Base-by-base conservation (phyloP, 352 stramenopile genomes). In the Pythium brassicae region DNA sequence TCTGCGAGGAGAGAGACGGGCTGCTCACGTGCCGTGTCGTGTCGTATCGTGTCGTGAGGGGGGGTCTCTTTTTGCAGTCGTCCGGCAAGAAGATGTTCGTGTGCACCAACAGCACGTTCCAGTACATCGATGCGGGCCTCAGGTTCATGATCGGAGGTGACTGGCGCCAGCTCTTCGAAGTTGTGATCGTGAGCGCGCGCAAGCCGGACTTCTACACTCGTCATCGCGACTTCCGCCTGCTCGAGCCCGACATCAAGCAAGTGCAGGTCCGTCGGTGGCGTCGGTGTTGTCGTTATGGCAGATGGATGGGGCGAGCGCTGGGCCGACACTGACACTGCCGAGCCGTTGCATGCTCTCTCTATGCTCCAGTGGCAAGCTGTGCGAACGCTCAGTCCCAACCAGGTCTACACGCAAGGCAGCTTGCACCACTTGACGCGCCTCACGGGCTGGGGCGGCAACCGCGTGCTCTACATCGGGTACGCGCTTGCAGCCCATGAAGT, bases 191-290 rank as follows among this genome's bases (percentile, higher is more conserved):
- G 2, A 92, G 77, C 39, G 89, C 93, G 10, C 82, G 90, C 37
- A 98, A 98, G 53, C 90, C 93, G 1, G 81, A 85, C 25, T 98
- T 98, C 60, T 98, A 98, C 66, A 97, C 89, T 6, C 78, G 76
- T 0, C 68, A 82, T 9, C 81, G 83, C 39, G 78, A 80, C 0
- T 96, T 96, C 61, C 82, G 87, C 7, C 65, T 84, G 56, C 61
- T 92, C 3, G 81, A 89, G 46, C 69, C 74, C 3, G 69, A 80
- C 2, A 66, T 72, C 53, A 77, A 85, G 53, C 76, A 87, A 78
- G 78, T 88, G 6, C 71, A 87, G 67, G 74, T 82, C 44, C 40
- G 26, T 53, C 0, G 27, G 6, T 20, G 3, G 1, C n/a, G 39
- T 10, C 37, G 10, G 4, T 37, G 5, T 23, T 39, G 49, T 23